phyloP scores from a whole-genome alignment of 768 basidiomycete genomes.

The Crucibulum laeve region DNA sequence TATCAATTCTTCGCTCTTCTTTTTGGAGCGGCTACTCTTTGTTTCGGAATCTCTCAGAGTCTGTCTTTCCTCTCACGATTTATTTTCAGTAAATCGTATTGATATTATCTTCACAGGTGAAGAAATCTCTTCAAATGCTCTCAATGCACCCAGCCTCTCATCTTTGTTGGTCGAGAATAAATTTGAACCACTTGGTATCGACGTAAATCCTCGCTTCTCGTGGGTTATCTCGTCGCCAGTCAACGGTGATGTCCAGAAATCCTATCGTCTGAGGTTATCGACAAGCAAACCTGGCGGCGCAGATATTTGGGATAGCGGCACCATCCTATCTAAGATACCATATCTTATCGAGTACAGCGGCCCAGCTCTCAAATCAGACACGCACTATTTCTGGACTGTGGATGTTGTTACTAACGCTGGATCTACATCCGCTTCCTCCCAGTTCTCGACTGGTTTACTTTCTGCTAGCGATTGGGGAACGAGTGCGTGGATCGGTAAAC shows the following conservation, averaged over 20 bases:
- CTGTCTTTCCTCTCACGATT: too few species aligned
- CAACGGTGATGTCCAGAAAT: conserved; percentile 13
- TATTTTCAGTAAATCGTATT: too few species aligned
- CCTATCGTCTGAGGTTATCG: conserved; percentile 20
- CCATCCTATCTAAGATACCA: conserved; percentile 12
- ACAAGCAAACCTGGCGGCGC: conserved; percentile 10
- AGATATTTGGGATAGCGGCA: conserved; percentile 20
- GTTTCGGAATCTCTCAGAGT: too few species aligned
- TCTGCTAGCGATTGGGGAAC: conserved; percentile 16
- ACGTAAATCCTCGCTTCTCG: conserved; percentile 22
- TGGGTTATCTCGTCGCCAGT: conserved; percentile 17
- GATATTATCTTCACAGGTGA: too few species aligned
- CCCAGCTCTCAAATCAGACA: conserved; percentile 17
- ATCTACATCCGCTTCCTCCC: conserved; percentile 13
- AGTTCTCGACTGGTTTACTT: conserved; percentile 23
- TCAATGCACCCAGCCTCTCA: conserved; percentile 1
- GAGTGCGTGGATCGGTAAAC: conserved; percentile 24
- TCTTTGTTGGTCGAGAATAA: conserved; percentile 16
- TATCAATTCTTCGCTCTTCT: too few species aligned
- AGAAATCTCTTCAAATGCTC: too few species aligned
- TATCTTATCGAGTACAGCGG: conserved; percentile 21
- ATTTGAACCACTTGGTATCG: conserved; percentile 17
- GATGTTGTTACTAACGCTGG: conserved; percentile 16
- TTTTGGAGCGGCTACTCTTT: too few species aligned
- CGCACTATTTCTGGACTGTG: conserved; percentile 20